A percentile compares a stretch with the other conserved stretches of the same genome.
These are phyloP conservation scores for Skeletonema potamos DNA, from an alignment of 108 stramenopile genomes.

Conservation along the genomic window DNA sequence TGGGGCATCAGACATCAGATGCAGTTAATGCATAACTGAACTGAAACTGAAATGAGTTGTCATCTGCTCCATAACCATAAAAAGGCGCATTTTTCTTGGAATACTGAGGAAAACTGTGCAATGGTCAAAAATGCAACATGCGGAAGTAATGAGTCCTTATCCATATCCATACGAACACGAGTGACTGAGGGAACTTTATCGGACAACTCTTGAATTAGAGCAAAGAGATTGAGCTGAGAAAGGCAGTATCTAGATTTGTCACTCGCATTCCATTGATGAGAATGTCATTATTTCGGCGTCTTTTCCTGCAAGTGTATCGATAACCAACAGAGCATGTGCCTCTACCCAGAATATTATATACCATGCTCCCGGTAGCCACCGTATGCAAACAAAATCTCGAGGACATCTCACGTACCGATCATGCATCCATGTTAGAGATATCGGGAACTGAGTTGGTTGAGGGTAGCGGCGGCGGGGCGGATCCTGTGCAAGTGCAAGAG, in stretches of 20 bases:
- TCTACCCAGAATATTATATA: not conserved
- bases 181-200: conserved; percentile 46
- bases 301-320: no score
- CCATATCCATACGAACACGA: conserved; percentile 32
- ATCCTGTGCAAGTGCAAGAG: conserved; percentile 77
- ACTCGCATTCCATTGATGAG: conserved; percentile 20
- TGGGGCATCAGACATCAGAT: conserved; percentile 60
- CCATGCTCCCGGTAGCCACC: no score
- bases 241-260: conserved; percentile 58
- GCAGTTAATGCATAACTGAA: conserved; percentile 49
- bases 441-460: conserved; percentile 82
- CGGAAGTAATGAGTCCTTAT: conserved; percentile 41
- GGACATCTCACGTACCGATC: conserved; percentile 88
- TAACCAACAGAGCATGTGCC: no score
- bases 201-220: conserved; percentile 56
- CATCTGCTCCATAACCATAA: conserved; percentile 78
- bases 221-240: conserved; percentile 38
- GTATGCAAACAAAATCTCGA: no score
- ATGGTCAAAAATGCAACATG: conserved; percentile 36
- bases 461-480: conserved; percentile 52
- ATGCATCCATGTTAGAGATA: conserved; percentile 80
- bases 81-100: conserved; percentile 65
- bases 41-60: no score
- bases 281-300: not conserved
- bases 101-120: conserved; percentile 43